phyloP scores from a whole-genome alignment of 202 grass and related monocot species.

The Panicum virgatum region DNA sequence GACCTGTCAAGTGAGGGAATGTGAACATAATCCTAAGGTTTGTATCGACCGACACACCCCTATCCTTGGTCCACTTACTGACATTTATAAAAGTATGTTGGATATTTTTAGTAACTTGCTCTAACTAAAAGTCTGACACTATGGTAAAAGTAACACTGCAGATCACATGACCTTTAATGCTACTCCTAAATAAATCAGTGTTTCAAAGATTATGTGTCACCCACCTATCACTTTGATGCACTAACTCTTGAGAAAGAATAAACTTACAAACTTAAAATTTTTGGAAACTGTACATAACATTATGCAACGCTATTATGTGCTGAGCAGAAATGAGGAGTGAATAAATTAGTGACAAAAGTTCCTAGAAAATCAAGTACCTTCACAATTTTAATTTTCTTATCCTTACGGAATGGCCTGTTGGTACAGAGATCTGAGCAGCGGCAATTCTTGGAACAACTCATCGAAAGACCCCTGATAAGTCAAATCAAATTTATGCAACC shows the following conservation, averaged over 20 bases:
- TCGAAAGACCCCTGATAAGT: conserved; percentile 71
- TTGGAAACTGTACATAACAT: conserved; percentile 11
- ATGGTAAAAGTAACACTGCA: not conserved
- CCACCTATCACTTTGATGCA: not conserved
- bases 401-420: conserved; percentile 92
- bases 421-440: conserved; percentile 87
- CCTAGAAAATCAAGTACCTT: conserved; percentile 53
- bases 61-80: not conserved
- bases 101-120: conserved; percentile 3
- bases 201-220: not conserved
- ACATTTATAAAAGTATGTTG: not conserved
- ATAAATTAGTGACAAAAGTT: not conserved
- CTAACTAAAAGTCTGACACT: not conserved
- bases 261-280: not conserved
- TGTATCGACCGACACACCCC: not conserved
- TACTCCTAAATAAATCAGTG: not conserved
- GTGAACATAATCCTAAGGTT: not conserved
- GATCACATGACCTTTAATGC: not conserved
- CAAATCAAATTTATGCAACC: conserved; percentile 2
- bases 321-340: not conserved
- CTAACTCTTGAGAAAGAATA: not conserved
- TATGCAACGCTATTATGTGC: not conserved
- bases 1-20: not conserved
- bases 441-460: conserved; percentile 92
- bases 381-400: conserved; percentile 95